Base-by-base conservation (phyloP, 495 filamentous ascomycete genomes). In the Darksidea phi region DNA sequence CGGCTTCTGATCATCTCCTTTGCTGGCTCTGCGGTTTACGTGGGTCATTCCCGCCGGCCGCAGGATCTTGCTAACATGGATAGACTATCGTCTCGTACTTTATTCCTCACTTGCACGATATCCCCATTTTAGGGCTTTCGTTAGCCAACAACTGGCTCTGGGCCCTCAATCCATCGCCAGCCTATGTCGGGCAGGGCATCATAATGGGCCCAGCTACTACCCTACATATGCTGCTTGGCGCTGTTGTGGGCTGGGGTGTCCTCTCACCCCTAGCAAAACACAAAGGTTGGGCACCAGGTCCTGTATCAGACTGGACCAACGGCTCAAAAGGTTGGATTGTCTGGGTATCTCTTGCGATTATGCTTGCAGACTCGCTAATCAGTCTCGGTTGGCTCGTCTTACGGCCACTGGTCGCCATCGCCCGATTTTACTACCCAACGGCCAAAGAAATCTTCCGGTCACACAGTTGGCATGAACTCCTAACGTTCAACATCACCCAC, bases 261-360 rank as follows among this genome's bases (percentile, higher is more conserved):
- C 77, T 99, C 3, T 95, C 90, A 2, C 94, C 94, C 15, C 72
- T 97, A 25, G 94, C 93, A 0, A 95, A 95, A 70, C 73, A 74
- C 61, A 83, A 82, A 64, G 90, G 88, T 10, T 99, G 94, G 94
- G 95, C 94, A 15, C 88, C 91, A 0, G 94, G 91, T 0, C 78
- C 83, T 1, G 90, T 97, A 0, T 75, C 84, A 24, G 89, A 94
- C 70, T 99, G 95, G 95, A 86, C 87, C 56, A 82, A 77, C 32
- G 94, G 94, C 6, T 94, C 88, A 70, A 96, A 97, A 77, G 94
- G 93, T 20, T 99, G 94, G 94, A 96, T 99, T 58, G 89, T 97
- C 0, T 99, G 94, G 94, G 77, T 93, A 1, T 93, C 88, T 57
- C 74, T 99, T 28, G 90, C 94, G 0, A 95, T 99, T 62, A 99